Base-by-base conservation (phyloP, 2,329 filamentous ascomycete genomes). In the Dothistroma septosporum region DNA sequence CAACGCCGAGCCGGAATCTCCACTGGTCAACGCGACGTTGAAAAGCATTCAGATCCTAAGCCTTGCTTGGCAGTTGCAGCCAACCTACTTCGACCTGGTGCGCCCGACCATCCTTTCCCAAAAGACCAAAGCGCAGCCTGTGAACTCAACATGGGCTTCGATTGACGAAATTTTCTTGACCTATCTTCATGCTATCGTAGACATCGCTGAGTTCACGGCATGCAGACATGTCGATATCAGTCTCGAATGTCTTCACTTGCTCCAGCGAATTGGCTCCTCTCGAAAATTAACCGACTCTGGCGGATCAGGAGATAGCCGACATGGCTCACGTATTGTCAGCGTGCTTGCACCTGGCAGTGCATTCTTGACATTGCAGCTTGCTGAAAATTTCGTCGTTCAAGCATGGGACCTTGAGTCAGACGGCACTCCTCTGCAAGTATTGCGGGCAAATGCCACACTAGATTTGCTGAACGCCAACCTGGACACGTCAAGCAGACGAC, bases 151-250 rank as follows among this genome's bases (percentile, higher is more conserved):
- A 0, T 89, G 93, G 66, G 82, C 89, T n/a, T 92, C 89, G 0
- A 93, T 99, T 69, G 93, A 97, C 72, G 95, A 99, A 70, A 92
- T 91, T 8, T 81, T 99, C 21, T 81, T 96, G 44, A 91, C 88
- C 60, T 88, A 94, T 68, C 79, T 99, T 31, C 81, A 84, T 47
- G 79, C 96, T 7, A 84, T 97, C 46, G 87, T 92, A 3, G 88
- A 94, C 66, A 79, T 99, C 24, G 92, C 92, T 32, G 84, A 90
- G 33, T 97, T 94, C 73, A 93, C 92, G 68, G 90, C 91, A 14
- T 87, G 92, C 58, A 90, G 89, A 0, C 90, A 97, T 69, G 84
- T 91, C 37, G 85, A 89, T 14, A 80, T 99, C 57, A 91, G 91
- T 0, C 81, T 96, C 62, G 86, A 87, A 14, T 93, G 92, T 46